phyloP scores from a whole-genome alignment of 2,329 filamentous ascomycete genomes.

The Aspergillus alliaceus region DNA sequence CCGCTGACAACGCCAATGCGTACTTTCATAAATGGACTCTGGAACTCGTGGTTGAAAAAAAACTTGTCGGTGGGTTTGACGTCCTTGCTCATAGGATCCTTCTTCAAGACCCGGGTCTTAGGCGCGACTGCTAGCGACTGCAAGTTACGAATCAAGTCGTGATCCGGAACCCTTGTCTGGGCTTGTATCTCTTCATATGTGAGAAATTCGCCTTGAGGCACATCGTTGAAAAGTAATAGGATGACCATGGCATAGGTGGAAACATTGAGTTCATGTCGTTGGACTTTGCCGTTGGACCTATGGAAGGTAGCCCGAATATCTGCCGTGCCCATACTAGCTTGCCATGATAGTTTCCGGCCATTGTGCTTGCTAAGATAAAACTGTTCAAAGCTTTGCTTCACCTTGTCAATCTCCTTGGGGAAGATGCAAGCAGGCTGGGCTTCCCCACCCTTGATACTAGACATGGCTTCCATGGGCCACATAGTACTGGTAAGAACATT shows the following conservation, averaged over 20 bases:
- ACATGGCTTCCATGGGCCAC: constrained; percentile 91
- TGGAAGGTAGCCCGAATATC: constrained; percentile 81
- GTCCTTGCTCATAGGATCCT: constrained; percentile 76
- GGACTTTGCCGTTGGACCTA: constrained; percentile 68
- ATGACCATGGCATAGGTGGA: constrained; percentile 92
- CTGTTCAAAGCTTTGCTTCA: constrained; percentile 82
- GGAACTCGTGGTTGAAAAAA: constrained; percentile 77
- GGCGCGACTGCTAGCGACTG: constrained; percentile 80
- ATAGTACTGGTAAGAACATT: constrained; percentile 89
- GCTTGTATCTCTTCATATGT: constrained; percentile 78
- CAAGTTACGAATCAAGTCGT: constrained; percentile 74
- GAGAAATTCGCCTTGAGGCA: constrained; percentile 53
- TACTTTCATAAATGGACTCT: constrained; percentile 80
- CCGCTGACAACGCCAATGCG: constrained; percentile 81
- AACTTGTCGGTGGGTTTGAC: constrained; percentile 78
- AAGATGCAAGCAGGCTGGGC: constrained; percentile 62
- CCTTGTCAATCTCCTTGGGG: constrained; percentile 68
- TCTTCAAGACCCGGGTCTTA: constrained; percentile 77
- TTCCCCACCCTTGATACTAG: constrained; percentile 53
- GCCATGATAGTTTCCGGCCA: constrained; percentile 86
- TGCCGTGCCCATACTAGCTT: constrained; percentile 72
- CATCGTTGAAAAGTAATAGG: constrained; percentile 82
- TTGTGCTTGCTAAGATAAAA: constrained; percentile 88
- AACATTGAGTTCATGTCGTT: constrained; percentile 85
- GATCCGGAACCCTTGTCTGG: constrained; percentile 72